phyloP scores from a whole-genome alignment of 129 eudicot genomes.

The Solidago caesia region DNA sequence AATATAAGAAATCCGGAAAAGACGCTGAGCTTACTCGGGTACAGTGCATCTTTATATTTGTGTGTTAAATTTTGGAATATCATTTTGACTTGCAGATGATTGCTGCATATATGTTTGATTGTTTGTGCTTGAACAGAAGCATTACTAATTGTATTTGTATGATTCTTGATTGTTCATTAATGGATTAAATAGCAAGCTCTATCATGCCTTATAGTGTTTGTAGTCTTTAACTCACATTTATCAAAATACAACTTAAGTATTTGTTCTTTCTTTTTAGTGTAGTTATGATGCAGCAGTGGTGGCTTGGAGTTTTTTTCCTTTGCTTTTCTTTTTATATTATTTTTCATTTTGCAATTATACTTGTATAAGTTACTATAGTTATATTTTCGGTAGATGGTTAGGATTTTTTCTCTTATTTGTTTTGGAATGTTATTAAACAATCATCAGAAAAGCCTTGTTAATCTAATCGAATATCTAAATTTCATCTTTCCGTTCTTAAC shows the following conservation, averaged over 20 bases:
- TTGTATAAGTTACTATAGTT: neutral
- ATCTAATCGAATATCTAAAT: neutral
- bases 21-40: slow-evolving; percentile 99
- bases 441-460: neutral
- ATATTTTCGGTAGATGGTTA: neutral
- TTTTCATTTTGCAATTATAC: neutral
- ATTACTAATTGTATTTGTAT: neutral
- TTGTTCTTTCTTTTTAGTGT: neutral
- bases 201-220: neutral
- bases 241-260: neutral
- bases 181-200: neutral
- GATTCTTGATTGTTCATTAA: neutral
- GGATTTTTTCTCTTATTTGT: no score
- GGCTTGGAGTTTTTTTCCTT: neutral
- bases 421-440: neutral
- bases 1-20: slow-evolving; percentile 83
- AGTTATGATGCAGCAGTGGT: neutral
- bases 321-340: no score
- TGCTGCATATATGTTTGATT: neutral
- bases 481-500: neutral
- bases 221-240: neutral
- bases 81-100: neutral
- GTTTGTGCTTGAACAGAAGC: neutral
- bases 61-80: neutral
- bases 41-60: slow-evolving; percentile 5